Evolutionary conservation across 345 rosid species (phyloP), one percentile per base, ranked within the genome.

Genomic region (Arabis hirsuta): DNA sequence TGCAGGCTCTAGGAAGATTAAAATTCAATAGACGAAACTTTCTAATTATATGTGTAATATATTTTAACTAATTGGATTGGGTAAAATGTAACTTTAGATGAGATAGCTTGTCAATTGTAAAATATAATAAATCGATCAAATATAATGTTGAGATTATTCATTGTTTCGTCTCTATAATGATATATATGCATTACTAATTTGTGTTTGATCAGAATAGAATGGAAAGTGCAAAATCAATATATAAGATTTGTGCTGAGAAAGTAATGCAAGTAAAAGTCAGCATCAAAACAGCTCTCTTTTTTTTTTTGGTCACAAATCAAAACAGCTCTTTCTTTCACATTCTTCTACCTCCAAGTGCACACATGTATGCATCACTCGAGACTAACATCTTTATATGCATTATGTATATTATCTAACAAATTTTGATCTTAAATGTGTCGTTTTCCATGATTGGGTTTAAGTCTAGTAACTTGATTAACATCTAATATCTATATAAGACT

Each of bases 221-320:
- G 27, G 24, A 45, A 11, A 12, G 55, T 34, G 24, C 9, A 52
- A 59, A 70, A 60, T 0, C 22, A 61, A 20, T 50, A 26, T 29
- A 26, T 29, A 24, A 51, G 34, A 71, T 41, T 1, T 41, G 29
- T 50, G 67, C 5, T 42, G 67, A 60, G 11, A 47, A 46, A 41
- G 51, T 14, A 60, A 60, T 41, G 69, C 47, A 9, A 55, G 69
- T 6, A 42, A 67, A 58, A 32, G 73, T 69, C 65, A 56, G 45
- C 56, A 46, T 46, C 73, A 34, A 56, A 44, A 29, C 73, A 69
- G 65, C 73, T 56, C 73, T 56, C 46, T 69, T 55, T 55, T 36
- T 39, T 41, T 4, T 16, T 16, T 16, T 16, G 16, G 16, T 16
- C 16, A 16, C 16, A 16, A 16, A 46, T 46, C 73, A 34, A 56